phyloP scores from a whole-genome alignment of 225 moss, liverwort and hornwort genomes.

The Antitrichia curtipendula region DNA sequence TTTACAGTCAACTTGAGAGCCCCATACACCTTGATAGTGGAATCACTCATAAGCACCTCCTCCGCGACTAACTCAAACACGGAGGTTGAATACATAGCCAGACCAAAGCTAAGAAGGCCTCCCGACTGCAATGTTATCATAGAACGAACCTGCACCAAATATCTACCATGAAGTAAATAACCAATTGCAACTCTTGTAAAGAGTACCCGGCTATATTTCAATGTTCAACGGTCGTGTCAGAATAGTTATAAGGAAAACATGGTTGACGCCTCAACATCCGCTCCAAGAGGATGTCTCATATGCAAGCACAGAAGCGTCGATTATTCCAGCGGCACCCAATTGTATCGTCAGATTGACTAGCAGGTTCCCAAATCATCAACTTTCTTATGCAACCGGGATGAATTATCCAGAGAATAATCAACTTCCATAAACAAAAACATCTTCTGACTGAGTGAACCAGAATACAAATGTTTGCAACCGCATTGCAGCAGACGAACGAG shows the following conservation, averaged over 20 bases:
- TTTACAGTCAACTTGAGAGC: conserved; percentile 76
- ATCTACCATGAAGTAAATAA: background rate
- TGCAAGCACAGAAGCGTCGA: background rate
- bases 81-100: conserved; percentile 61
- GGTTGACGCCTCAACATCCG: background rate
- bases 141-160: conserved; percentile 61
- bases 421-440: background rate
- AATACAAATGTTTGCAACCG: background rate
- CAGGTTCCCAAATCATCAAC: background rate
- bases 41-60: conserved; percentile 66
- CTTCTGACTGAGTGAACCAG: background rate
- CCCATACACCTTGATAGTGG: conserved; percentile 77
- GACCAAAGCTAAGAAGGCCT: conserved; percentile 75
- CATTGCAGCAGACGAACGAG: background rate
- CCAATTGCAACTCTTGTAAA: background rate
- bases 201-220: background rate
- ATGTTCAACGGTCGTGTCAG: background rate
- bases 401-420: background rate
- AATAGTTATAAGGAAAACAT: background rate
- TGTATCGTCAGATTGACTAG: background rate
- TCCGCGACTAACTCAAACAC: conserved; percentile 93
- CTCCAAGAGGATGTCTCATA: background rate
- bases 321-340: background rate
- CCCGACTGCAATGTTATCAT: conserved; percentile 57
- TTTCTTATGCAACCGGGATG: background rate